These are phyloP conservation scores for Sphaerobolus stellatus DNA, from an alignment of 1,284 basidiomycete species.

Conservation along the genomic window DNA sequence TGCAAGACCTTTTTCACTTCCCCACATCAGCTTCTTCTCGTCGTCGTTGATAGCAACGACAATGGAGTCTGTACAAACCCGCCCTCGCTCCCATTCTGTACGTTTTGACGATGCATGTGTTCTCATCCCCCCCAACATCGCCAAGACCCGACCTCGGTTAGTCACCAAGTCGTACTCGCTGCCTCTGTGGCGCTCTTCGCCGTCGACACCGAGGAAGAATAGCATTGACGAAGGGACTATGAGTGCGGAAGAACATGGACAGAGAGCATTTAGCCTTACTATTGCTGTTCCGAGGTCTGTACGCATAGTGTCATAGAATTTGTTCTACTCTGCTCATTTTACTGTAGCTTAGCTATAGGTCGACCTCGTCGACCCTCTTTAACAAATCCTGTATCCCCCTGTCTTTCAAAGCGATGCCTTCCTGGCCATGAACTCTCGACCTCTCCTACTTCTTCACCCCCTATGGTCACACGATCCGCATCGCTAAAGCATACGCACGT, in stretches of 20 bases:
- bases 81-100: conserved; percentile 30
- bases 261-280: conserved; percentile 47
- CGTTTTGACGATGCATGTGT: conserved; percentile 66
- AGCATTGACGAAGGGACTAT: no score
- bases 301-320: no score
- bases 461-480: conserved; percentile 9
- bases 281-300: conserved; percentile 58
- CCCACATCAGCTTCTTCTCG: no score
- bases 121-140: conserved; percentile 56
- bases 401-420: conserved; percentile 6
- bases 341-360: not conserved
- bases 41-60: not conserved
- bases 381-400: not conserved
- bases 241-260: no score
- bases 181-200: conserved; percentile 15
- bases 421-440: not conserved
- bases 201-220: no score
- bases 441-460: conserved; percentile 1
- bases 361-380: not conserved
- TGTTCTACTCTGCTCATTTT: not conserved
- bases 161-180: conserved; percentile 9
- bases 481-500: conserved; percentile 20
- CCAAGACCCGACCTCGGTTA: conserved; percentile 30
- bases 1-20: no score
- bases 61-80: not conserved